Percentiles rank a stretch among this genome's conserved stretches.
Evolutionary conservation across 2,329 filamentous ascomycete species (phyloP).

Genomic region (Sporothrix luriei): DNA sequence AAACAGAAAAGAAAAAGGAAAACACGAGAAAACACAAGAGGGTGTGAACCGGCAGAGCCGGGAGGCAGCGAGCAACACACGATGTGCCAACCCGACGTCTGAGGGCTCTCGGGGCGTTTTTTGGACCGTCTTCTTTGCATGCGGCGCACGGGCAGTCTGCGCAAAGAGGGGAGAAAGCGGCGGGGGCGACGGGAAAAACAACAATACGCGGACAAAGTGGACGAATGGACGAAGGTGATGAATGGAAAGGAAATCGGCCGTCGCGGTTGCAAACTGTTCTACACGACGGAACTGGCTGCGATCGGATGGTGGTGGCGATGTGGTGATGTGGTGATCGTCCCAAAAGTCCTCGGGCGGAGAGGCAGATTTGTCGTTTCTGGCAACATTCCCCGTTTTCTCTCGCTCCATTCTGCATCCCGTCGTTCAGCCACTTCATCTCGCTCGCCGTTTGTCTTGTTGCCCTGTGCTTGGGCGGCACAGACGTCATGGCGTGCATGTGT

Average conservation of each 20-base stretch:
- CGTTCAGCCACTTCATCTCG: no score
- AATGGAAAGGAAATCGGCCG: no score
- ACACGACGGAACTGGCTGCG: no score
- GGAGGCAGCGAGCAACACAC: neutral
- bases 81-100: constrained; percentile 8
- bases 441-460: neutral
- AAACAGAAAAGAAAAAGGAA: neutral
- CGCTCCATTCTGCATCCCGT: no score
- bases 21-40: neutral
- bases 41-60: constrained; percentile 13
- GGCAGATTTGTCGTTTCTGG: no score
- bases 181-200: neutral
- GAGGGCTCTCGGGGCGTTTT: constrained; percentile 27
- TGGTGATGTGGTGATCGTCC: no score
- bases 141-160: constrained; percentile 18
- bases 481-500: constrained; percentile 23
- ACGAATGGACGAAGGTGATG: no score
- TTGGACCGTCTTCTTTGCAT: neutral
- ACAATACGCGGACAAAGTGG: neutral
- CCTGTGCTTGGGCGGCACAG: constrained; percentile 1
- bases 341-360: no score
- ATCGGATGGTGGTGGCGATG: no score
- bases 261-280: no score
- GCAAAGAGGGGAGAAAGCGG: neutral
- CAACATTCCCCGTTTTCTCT: neutral